Evolutionary conservation across 2,329 filamentous ascomycete genomes (phyloP).

Genomic region (Chaetomium sp.): DNA sequence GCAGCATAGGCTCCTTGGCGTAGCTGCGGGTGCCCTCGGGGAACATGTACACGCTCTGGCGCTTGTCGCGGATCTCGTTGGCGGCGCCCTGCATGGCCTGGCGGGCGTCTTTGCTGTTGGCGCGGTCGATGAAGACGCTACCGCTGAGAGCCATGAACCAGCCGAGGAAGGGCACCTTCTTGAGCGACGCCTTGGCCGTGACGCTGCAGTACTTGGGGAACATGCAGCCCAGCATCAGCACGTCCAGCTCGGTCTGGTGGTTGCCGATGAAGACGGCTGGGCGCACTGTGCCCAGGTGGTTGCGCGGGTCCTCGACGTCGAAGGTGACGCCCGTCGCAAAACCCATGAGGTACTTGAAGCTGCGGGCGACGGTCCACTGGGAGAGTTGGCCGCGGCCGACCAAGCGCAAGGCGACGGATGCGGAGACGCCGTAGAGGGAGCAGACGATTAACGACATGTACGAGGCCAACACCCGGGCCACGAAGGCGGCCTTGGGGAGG

Average conservation of each 20-base stretch:
- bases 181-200: slow-evolving; percentile 82
- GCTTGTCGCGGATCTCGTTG: slow-evolving; percentile 64
- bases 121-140: slow-evolving; percentile 91
- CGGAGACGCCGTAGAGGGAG: slow-evolving; percentile 68
- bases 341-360: slow-evolving; percentile 75
- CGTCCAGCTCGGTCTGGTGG: slow-evolving; percentile 94
- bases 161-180: slow-evolving; percentile 74
- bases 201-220: slow-evolving; percentile 91
- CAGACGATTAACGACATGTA: slow-evolving; percentile 55
- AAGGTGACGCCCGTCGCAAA: slow-evolving; percentile 72
- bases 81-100: slow-evolving; percentile 81
- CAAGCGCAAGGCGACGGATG: slow-evolving; percentile 64
- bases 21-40: slow-evolving; percentile 93
- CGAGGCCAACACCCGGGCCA: slow-evolving; percentile 59
- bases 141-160: slow-evolving; percentile 91
- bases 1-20: slow-evolving; percentile 67
- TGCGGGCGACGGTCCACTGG: slow-evolving; percentile 76
- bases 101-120: slow-evolving; percentile 73
- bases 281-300: slow-evolving; percentile 57
- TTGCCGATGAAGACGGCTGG: slow-evolving; percentile 91
- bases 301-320: slow-evolving; percentile 59
- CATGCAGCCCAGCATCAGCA: slow-evolving; percentile 80
- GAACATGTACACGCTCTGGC: slow-evolving; percentile 78
- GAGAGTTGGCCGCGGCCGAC: slow-evolving; percentile 67
- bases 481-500: slow-evolving; percentile 57